These are phyloP conservation scores for Pelargonium myrrhifolium DNA, from an alignment of 441 rosid species.

Conservation along the genomic window DNA sequence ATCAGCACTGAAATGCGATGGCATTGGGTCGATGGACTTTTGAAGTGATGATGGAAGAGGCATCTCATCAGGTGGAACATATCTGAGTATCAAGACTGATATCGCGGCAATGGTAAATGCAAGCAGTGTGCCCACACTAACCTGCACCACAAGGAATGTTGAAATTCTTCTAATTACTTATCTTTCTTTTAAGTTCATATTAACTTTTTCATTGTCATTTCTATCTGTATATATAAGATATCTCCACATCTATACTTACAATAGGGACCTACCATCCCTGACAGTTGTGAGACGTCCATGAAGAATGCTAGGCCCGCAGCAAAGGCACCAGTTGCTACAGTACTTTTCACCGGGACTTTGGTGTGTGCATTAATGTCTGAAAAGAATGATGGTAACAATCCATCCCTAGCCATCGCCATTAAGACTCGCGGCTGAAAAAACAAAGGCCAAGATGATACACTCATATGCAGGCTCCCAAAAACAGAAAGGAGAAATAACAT, in stretches of 20 bases:
- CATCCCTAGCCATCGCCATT: conserved; percentile 95
- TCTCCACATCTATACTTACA: neutral
- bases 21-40: conserved; percentile 30
- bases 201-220: neutral
- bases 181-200: neutral
- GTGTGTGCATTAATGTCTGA: conserved; percentile 57
- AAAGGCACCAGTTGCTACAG: conserved; percentile 50
- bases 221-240: neutral
- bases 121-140: conserved; percentile 83
- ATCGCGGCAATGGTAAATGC: conserved; percentile 77
- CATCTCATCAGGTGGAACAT: conserved; percentile 70
- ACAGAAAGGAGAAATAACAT: too few species aligned
- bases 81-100: conserved; percentile 71
- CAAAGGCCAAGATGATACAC: neutral
- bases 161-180: neutral
- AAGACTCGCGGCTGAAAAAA: conserved; percentile 66
- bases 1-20: conserved; percentile 18
- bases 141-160: conserved; percentile 34
- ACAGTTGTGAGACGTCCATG: conserved; percentile 80
- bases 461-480: neutral
- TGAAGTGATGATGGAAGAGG: conserved; percentile 52
- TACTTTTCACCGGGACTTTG: conserved; percentile 79
- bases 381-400: conserved; percentile 74
- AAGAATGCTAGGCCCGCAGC: conserved; percentile 66
- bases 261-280: conserved; percentile 65